A percentile compares a stretch with the other conserved stretches of the same genome.
These are phyloP conservation scores for Kodamaea arcana DNA, from an alignment of 1,139 yeast species.

Conservation along the genomic window DNA sequence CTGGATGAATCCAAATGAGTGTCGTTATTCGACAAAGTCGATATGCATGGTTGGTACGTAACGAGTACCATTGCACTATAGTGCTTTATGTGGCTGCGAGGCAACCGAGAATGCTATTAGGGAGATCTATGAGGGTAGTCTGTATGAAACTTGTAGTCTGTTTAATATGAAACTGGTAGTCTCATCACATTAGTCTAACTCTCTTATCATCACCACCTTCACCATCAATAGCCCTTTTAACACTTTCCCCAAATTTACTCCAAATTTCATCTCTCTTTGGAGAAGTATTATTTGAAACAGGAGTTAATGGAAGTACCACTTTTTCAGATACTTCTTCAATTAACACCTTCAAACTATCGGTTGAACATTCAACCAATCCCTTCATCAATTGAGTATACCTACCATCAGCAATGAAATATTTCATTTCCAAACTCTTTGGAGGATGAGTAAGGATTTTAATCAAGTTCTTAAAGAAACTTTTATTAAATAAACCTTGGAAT, in stretches of 20 bases:
- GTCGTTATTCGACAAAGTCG: too few species aligned
- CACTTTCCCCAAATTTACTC: background rate
- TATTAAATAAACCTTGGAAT: constrained; percentile 24
- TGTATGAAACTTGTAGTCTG: too few species aligned
- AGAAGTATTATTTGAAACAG: constrained; percentile 24
- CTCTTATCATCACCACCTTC: background rate
- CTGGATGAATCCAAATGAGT: too few species aligned
- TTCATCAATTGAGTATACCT: constrained; percentile 37
- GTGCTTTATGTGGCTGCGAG: too few species aligned
- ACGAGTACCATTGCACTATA: too few species aligned
- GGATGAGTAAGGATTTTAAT: constrained; percentile 42
- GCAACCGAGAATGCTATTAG: too few species aligned
- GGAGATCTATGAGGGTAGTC: too few species aligned
- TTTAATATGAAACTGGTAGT: too few species aligned
- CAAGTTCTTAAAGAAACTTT: constrained; percentile 27
- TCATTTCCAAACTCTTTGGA: constrained; percentile 41
- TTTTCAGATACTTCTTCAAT: constrained; percentile 13
- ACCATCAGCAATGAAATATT: constrained; percentile 37
- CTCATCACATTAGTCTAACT: too few species aligned
- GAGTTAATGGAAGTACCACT: constrained; percentile 21
- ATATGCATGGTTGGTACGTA: too few species aligned
- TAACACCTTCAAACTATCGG: constrained; percentile 14
- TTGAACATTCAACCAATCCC: constrained; percentile 30
- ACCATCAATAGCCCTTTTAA: background rate
- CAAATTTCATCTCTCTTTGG: constrained; percentile 16